Evolutionary conservation across 2,329 filamentous ascomycete genomes (phyloP).

Genomic region (Verticillium isaacii): DNA sequence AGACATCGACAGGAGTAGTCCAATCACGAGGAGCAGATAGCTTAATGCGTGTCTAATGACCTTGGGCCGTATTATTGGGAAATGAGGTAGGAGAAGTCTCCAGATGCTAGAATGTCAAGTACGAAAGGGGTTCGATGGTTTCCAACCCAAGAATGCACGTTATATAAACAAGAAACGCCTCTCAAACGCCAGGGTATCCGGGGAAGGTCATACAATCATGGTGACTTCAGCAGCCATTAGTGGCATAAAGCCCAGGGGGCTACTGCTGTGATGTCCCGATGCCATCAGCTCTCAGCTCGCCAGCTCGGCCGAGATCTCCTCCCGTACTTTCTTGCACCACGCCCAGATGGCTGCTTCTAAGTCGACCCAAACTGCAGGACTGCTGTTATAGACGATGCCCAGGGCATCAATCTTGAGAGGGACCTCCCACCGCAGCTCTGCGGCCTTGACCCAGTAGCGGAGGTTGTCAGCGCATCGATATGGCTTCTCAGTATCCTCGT

Average conservation of each 20-base stretch:
- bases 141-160: background rate
- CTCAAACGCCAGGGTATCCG: slow-evolving; percentile 12
- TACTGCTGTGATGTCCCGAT: background rate
- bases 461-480: slow-evolving; percentile 93
- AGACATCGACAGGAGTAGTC: background rate
- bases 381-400: slow-evolving; percentile 74
- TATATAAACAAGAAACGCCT: background rate
- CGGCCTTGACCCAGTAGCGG: slow-evolving; percentile 93
- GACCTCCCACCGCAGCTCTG: slow-evolving; percentile 89
- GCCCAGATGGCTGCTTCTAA: slow-evolving; percentile 79
- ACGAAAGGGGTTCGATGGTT: background rate
- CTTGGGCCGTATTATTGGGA: background rate
- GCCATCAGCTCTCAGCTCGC: slow-evolving; percentile 4
- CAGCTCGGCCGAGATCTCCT: slow-evolving; percentile 73
- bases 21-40: too few relatives aligned
- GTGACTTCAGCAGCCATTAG: slow-evolving; percentile 6
- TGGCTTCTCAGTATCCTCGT: slow-evolving; percentile 90
- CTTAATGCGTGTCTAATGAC: background rate
- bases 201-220: slow-evolving; percentile 10
- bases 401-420: slow-evolving; percentile 79
- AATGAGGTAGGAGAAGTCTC: background rate
- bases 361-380: slow-evolving; percentile 65
- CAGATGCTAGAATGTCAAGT: background rate
- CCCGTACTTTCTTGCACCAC: slow-evolving; percentile 79
- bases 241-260: background rate